These are phyloP conservation scores for Phytophthora megakarya DNA, from an alignment of 352 stramenopile species.

Conservation along the genomic window DNA sequence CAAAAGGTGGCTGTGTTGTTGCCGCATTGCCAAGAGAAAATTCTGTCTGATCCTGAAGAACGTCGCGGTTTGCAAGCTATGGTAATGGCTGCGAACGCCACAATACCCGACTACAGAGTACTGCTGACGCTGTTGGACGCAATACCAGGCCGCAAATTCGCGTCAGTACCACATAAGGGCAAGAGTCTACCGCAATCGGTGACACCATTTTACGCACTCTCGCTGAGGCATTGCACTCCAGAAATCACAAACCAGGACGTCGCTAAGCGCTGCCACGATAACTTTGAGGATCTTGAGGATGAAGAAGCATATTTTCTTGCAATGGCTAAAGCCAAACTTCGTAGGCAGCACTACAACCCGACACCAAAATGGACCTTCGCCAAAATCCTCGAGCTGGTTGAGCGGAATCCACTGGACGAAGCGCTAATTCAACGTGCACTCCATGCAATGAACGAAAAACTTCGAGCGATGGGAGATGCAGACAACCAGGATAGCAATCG, in stretches of 20 bases:
- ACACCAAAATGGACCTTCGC: constrained; percentile 48
- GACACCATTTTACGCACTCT: constrained; percentile 60
- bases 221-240: constrained; percentile 35
- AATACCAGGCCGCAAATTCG: constrained; percentile 33
- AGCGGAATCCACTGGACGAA: constrained; percentile 65
- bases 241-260: constrained; percentile 32
- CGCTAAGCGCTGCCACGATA: constrained; percentile 33
- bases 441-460: constrained; percentile 64
- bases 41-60: constrained; percentile 41
- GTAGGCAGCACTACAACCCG: constrained; percentile 57
- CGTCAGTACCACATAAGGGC: background rate
- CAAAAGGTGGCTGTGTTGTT: constrained; percentile 38
- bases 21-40: constrained; percentile 35
- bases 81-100: constrained; percentile 47
- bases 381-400: constrained; percentile 60
- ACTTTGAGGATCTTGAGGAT: constrained; percentile 61
- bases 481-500: constrained; percentile 24
- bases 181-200: constrained; percentile 24
- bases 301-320: constrained; percentile 58
- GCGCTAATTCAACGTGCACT: constrained; percentile 62
- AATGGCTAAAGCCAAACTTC: constrained; percentile 64
- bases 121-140: constrained; percentile 46
- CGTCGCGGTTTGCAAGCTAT: constrained; percentile 44
- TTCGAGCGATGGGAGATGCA: constrained; percentile 34
- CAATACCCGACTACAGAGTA: constrained; percentile 35